Evolutionary conservation across 805 yeast species (phyloP).

Genomic region (Nematodospora valgi): DNA sequence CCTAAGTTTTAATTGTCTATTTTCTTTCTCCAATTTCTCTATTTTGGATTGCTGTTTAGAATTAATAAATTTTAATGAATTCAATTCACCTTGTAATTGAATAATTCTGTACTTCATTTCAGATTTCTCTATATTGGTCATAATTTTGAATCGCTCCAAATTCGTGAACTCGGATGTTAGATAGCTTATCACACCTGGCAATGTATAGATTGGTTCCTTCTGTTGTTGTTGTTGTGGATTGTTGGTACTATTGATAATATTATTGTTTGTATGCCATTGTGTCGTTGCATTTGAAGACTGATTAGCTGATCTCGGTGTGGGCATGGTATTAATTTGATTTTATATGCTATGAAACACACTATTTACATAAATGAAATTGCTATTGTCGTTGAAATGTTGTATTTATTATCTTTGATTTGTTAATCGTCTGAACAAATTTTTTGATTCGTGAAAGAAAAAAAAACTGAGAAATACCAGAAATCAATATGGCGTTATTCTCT

Average conservation of each 20-base stretch:
- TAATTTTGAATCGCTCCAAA: conserved; percentile 39
- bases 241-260: conserved; percentile 8
- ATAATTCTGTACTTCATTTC: conserved; percentile 50
- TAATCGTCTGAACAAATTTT: too few species aligned
- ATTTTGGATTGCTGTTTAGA: conserved; percentile 40
- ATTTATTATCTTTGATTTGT: too few species aligned
- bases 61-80: conserved; percentile 38
- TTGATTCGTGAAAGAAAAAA: too few species aligned
- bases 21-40: conserved; percentile 32
- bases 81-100: conserved; percentile 52
- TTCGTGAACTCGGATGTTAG: conserved; percentile 57
- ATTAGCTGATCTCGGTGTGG: conserved; percentile 1
- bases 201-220: conserved; percentile 29
- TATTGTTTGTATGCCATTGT: conserved; percentile 13
- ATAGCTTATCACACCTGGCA: conserved; percentile 60
- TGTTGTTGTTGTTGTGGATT: conserved; percentile 9
- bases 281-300: conserved; percentile 2
- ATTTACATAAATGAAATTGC: too few species aligned
- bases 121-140: conserved; percentile 50
- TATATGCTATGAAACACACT: too few species aligned
- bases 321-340: neutral
- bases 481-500: too few species aligned
- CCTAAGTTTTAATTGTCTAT: conserved; percentile 9
- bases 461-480: too few species aligned
- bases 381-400: too few species aligned